These are phyloP conservation scores for Westerdykella ornata DNA, from an alignment of 2,329 filamentous ascomycete species.

Conservation along the genomic window DNA sequence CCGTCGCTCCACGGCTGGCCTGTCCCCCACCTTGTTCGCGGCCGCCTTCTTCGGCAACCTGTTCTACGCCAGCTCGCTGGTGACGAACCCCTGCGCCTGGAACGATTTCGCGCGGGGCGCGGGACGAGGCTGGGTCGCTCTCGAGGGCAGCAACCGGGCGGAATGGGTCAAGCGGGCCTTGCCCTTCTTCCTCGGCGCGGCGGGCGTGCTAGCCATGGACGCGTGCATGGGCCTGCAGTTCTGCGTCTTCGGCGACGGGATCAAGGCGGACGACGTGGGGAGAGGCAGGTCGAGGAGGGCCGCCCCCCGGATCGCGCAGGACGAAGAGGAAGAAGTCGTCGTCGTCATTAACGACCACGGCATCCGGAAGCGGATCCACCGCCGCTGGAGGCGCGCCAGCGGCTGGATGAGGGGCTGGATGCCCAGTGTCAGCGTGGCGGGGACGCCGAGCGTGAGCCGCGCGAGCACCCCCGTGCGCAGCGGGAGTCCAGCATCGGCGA, in stretches of 20 bases:
- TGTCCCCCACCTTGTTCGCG: conserved; percentile 57
- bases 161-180: conserved; percentile 54
- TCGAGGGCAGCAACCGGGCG: conserved; percentile 47
- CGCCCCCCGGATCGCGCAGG: too few species aligned
- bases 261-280: conserved; percentile 12
- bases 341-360: conserved; percentile 39
- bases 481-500: conserved; percentile 10
- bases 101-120: conserved; percentile 47
- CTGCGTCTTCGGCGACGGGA: conserved; percentile 50
- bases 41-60: conserved; percentile 63
- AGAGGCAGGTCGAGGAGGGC: too few species aligned
- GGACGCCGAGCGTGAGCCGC: conserved; percentile 26
- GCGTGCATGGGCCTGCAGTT: conserved; percentile 59
- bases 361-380: conserved; percentile 27
- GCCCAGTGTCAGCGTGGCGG: conserved; percentile 43
- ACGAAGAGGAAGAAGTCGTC: conserved; percentile 41
- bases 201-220: conserved; percentile 57
- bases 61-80: conserved; percentile 58
- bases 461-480: conserved; percentile 22
- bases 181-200: conserved; percentile 61
- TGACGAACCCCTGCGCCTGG: conserved; percentile 61
- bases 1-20: conserved; percentile 57
- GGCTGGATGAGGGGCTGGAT: conserved; percentile 64
- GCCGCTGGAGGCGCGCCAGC: conserved; percentile 52
- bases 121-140: conserved; percentile 55